Conservation (phyloP, 1,284 basidiomycete genomes). For the Sporisorium scitamineum region DNA sequence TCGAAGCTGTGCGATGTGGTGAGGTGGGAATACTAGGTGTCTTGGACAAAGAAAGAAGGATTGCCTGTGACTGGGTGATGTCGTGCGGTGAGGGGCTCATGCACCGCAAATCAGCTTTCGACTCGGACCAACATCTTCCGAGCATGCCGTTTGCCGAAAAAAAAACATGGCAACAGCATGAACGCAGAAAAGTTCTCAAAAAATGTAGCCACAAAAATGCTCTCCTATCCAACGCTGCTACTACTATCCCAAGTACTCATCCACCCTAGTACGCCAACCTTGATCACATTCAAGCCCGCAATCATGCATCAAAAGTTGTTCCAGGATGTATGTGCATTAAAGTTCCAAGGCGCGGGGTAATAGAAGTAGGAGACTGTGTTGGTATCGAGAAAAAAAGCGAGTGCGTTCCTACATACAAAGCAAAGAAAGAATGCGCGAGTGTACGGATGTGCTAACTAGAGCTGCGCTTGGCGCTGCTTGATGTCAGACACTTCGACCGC, state of each 20-base stretch:
- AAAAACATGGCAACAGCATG: neutral
- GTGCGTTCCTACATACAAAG: neutral
- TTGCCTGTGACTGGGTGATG: constrained; percentile 18
- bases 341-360: no score
- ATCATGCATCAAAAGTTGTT: neutral
- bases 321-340: neutral
- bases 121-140: constrained; percentile 40
- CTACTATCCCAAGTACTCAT: no score
- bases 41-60: neutral
- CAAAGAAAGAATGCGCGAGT: neutral
- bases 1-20: constrained; percentile 14
- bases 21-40: neutral
- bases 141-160: constrained; percentile 12
- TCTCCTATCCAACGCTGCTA: no score
- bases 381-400: neutral
- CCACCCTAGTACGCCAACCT: no score
- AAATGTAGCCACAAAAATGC: neutral
- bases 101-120: neutral
- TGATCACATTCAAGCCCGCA: neutral
- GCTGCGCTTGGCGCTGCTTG: constrained; percentile 40
- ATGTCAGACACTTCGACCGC: constrained; percentile 35
- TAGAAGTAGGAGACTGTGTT: neutral
- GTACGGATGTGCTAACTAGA: constrained; percentile 7
- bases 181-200: neutral
- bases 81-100: constrained; percentile 19